Conservation (phyloP, 768 basidiomycete genomes). For the Neoboletus subvelutipes region DNA sequence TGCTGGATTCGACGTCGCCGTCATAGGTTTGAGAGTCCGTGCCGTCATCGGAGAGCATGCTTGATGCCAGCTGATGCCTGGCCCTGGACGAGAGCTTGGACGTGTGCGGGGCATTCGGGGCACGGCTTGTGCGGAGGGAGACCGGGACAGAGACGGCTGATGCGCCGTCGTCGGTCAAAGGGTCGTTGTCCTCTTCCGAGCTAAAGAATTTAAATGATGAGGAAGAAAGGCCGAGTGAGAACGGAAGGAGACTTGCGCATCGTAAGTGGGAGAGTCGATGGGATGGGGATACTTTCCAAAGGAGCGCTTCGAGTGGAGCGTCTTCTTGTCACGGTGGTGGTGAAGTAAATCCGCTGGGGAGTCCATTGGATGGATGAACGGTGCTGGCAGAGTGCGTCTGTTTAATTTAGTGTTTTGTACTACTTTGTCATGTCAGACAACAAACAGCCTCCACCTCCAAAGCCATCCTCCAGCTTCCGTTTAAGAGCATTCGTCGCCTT, state of each 20-base stretch:
- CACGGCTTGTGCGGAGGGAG: conserved; percentile 22
- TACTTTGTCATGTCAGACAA: too few relatives aligned
- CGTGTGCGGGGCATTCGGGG: conserved; percentile 28
- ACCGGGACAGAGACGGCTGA: conserved; percentile 50
- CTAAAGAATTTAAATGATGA: conserved; percentile 39
- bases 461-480: not conserved
- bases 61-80: conserved; percentile 55
- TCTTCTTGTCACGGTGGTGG: conserved; percentile 36
- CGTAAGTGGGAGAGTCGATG: conserved; percentile 73
- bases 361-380: conserved; percentile 20
- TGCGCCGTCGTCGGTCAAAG: conserved; percentile 72
- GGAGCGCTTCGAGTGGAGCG: conserved; percentile 52
- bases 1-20: conserved; percentile 82
- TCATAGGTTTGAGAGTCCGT: conserved; percentile 88
- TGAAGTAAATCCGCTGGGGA: conserved; percentile 23
- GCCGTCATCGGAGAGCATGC: conserved; percentile 64
- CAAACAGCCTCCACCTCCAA: not conserved
- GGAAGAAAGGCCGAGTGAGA: conserved; percentile 4
- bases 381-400: not conserved
- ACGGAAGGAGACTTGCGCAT: conserved; percentile 48
- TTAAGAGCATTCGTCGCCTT: not conserved
- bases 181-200: conserved; percentile 88
- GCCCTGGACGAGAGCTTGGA: conserved; percentile 26
- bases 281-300: conserved; percentile 66
- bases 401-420: too few relatives aligned